Conservation (phyloP, 148 eudicot species). For the Heliamphora exappendiculata region DNA sequence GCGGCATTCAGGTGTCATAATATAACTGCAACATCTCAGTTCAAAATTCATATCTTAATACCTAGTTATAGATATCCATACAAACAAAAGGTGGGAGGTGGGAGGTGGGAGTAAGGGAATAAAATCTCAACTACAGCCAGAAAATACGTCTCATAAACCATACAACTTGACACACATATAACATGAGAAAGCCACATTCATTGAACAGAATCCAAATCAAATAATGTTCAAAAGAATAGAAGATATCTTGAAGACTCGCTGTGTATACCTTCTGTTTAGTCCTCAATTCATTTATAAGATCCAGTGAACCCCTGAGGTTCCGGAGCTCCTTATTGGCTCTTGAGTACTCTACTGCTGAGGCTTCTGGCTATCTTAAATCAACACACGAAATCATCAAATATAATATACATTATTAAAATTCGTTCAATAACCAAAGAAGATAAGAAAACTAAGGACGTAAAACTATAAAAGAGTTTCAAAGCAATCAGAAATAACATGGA, state of each 20-base stretch:
- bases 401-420: background rate
- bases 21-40: too few relatives aligned
- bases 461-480: background rate
- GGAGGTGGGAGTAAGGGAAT: background rate
- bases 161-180: background rate
- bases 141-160: background rate
- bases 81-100: background rate
- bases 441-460: background rate
- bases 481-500: background rate
- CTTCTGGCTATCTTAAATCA: conserved; percentile 77
- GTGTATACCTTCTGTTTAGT: conserved; percentile 66
- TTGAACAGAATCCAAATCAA: background rate
- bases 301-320: conserved; percentile 48
- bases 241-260: background rate
- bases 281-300: conserved; percentile 60
- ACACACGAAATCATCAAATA: conserved; percentile 12
- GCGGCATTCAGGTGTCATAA: too few relatives aligned
- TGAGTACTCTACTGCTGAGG: conserved; percentile 59
- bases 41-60: background rate
- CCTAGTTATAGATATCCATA: background rate
- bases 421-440: background rate
- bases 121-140: background rate
- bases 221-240: background rate
- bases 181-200: background rate
- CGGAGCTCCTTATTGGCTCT: conserved; percentile 80